phyloP scores from a whole-genome alignment of 176 grass and related monocot genomes.

The Triticum monococcum region DNA sequence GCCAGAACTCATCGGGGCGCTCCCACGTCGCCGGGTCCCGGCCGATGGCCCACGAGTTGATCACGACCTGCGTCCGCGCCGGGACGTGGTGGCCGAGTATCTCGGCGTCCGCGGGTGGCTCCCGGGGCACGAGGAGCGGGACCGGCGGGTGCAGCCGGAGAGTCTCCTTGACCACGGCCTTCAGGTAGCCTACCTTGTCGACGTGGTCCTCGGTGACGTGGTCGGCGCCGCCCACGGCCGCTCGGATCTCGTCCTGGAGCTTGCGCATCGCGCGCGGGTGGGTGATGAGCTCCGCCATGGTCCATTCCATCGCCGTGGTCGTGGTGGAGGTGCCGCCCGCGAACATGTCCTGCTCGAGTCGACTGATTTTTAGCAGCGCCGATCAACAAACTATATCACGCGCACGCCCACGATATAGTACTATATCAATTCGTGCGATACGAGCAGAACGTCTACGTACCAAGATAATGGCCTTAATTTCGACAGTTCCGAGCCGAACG shows the following conservation, averaged over 20 bases:
- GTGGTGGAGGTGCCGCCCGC: neutral
- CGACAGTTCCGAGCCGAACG: neutral
- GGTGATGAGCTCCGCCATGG: slow-evolving; percentile 26
- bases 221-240: neutral
- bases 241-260: slow-evolving; percentile 37
- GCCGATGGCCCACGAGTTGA: slow-evolving; percentile 25
- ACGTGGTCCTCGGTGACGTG: slow-evolving; percentile 17
- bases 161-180: slow-evolving; percentile 23
- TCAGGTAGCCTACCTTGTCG: slow-evolving; percentile 11
- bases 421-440: neutral
- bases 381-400: neutral
- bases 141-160: neutral
- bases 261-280: slow-evolving; percentile 21
- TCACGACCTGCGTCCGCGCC: neutral
- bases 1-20: slow-evolving; percentile 27
- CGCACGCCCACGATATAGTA: no score
- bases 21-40: slow-evolving; percentile 39
- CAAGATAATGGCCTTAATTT: slow-evolving; percentile 29
- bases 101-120: slow-evolving; percentile 14
- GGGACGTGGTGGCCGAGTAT: slow-evolving; percentile 14
- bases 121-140: slow-evolving; percentile 24
- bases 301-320: slow-evolving; percentile 3
- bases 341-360: slow-evolving; percentile 7
- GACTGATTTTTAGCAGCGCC: no score
- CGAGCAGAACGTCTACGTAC: neutral